Percentiles rank a stretch among this genome's conserved stretches.
Evolutionary conservation across 768 basidiomycete species (phyloP).

Genomic region (Termitomyces sp.): DNA sequence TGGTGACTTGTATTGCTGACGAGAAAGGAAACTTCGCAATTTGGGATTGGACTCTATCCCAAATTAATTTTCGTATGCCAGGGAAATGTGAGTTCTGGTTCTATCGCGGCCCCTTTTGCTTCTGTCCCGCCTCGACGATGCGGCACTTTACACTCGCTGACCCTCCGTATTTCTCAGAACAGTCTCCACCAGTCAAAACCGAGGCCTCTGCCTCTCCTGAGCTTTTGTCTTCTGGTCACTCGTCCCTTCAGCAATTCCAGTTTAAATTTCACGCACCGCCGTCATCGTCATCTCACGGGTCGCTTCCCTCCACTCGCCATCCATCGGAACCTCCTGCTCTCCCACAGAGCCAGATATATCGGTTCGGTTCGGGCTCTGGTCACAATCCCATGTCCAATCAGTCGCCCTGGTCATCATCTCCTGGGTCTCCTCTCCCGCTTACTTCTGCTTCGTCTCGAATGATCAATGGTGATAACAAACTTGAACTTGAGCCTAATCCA

Average conservation of each 20-base stretch:
- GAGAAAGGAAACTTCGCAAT: slow-evolving; percentile 14
- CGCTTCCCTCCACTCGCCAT: slow-evolving; percentile 32
- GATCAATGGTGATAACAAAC: slow-evolving; percentile 15
- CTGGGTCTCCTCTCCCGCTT: slow-evolving; percentile 19
- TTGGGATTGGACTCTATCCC: slow-evolving; percentile 14
- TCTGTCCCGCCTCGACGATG: slow-evolving; percentile 19
- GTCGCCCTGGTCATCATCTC: slow-evolving; percentile 27
- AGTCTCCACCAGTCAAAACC: slow-evolving; percentile 35
- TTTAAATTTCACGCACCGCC: slow-evolving; percentile 32
- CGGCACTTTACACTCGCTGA: slow-evolving; percentile 19
- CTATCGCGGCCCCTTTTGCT: slow-evolving; percentile 7
- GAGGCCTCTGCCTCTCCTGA: slow-evolving; percentile 42
- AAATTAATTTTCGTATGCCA: slow-evolving; percentile 21
- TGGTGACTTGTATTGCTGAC: slow-evolving; percentile 8
- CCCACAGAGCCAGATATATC: slow-evolving; percentile 30
- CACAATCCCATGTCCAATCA: slow-evolving; percentile 22
- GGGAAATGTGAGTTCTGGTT: slow-evolving; percentile 16
- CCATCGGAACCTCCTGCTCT: slow-evolving; percentile 27
- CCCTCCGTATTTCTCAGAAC: slow-evolving; percentile 17
- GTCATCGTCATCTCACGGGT: slow-evolving; percentile 29
- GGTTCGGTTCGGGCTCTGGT: slow-evolving; percentile 26
- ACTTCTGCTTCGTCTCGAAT: slow-evolving; percentile 14
- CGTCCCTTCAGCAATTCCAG: slow-evolving; percentile 34
- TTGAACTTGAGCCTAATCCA: slow-evolving; percentile 17
- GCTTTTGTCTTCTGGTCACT: slow-evolving; percentile 30